These are phyloP conservation scores for Hamamelis virginiana DNA, from an alignment of 164 flowering plant species.

Conservation along the genomic window DNA sequence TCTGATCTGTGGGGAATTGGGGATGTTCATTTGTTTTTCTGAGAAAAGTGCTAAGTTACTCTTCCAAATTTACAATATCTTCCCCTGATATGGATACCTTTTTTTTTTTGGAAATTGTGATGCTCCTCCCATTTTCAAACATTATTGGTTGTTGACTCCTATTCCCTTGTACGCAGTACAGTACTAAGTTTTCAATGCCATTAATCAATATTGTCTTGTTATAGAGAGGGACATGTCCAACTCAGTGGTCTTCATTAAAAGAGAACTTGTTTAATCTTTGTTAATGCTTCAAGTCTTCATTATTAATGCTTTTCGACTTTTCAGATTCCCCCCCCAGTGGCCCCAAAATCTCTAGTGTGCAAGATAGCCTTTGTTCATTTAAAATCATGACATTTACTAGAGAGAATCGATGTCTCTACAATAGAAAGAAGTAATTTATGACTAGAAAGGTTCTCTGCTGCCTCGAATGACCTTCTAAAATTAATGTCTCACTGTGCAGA, in stretches of 20 bases:
- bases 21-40: not conserved
- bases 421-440: not conserved
- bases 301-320: not conserved
- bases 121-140: not conserved
- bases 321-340: not conserved
- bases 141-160: not conserved
- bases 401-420: not conserved
- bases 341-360: not conserved
- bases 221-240: too few relatives aligned
- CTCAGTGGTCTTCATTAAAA: too few relatives aligned
- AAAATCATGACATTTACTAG: not conserved
- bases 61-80: not conserved
- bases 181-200: not conserved
- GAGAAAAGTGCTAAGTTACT: not conserved
- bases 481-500: slow-evolving; percentile 39
- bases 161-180: not conserved
- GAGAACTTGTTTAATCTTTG: too few relatives aligned
- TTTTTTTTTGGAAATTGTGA: not conserved
- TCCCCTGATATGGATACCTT: not conserved
- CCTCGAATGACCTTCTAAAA: not conserved
- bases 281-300: too few relatives aligned
- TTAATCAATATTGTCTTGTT: not conserved
- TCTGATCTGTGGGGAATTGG: not conserved
- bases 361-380: not conserved
- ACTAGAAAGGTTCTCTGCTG: not conserved